Conservation (phyloP, 2,329 filamentous ascomycete species). For the Tolypocladium endophyticum region DNA sequence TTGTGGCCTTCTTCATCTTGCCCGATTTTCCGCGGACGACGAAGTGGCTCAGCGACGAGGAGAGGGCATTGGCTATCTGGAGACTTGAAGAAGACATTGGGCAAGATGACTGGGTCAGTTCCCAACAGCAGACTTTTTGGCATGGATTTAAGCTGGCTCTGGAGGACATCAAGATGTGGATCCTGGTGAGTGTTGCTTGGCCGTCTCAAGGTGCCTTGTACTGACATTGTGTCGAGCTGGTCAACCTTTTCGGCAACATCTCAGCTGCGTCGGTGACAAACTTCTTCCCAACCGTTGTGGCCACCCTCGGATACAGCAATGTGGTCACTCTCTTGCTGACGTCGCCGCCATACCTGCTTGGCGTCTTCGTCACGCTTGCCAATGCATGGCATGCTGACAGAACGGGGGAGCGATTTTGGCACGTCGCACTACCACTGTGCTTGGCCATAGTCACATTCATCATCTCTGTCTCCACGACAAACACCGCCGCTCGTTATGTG, state of each 20-base stretch:
- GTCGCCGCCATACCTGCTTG: conserved; percentile 54
- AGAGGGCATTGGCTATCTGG: conserved; percentile 49
- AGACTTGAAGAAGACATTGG: conserved; percentile 54
- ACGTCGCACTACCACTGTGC: conserved; percentile 51
- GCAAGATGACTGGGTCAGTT: conserved; percentile 50
- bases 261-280: conserved; percentile 50
- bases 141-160: conserved; percentile 45
- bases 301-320: conserved; percentile 51
- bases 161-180: conserved; percentile 48
- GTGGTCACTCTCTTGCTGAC: conserved; percentile 53
- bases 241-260: conserved; percentile 44
- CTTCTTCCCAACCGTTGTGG: conserved; percentile 62
- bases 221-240: conserved; percentile 23
- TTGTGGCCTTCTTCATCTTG: conserved; percentile 44
- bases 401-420: conserved; percentile 61
- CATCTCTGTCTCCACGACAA: conserved; percentile 52
- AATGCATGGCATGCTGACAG: conserved; percentile 64
- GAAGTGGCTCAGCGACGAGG: conserved; percentile 28
- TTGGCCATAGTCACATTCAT: conserved; percentile 57
- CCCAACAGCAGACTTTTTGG: conserved; percentile 43
- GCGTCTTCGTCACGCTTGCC: conserved; percentile 47
- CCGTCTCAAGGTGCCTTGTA: background rate
- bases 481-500: conserved; percentile 52
- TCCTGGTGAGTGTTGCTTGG: conserved; percentile 31
- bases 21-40: conserved; percentile 30